phyloP scores from a whole-genome alignment of 2,329 filamentous ascomycete species.

The Colletotrichum sidae region DNA sequence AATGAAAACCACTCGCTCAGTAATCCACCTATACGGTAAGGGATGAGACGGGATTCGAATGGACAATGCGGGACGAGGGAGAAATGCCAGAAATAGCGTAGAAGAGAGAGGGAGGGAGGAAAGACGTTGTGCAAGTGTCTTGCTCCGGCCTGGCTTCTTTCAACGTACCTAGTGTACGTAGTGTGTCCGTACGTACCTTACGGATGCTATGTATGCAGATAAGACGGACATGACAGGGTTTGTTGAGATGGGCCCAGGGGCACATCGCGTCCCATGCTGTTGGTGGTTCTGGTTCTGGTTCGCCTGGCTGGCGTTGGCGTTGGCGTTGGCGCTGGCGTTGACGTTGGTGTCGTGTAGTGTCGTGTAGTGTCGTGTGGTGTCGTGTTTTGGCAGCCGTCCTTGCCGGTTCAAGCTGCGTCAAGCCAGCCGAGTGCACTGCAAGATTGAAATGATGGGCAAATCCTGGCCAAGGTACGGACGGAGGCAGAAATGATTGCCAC shows the following conservation, averaged over 20 bases:
- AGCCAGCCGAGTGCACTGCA: no score
- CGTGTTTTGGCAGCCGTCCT: constrained; percentile 15
- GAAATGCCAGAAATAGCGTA: no score
- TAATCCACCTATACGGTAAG: neutral
- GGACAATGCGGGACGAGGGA: no score
- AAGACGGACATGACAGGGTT: neutral
- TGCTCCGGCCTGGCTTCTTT: no score
- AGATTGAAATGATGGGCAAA: no score
- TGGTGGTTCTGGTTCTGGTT: constrained; percentile 2
- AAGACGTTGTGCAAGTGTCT: no score
- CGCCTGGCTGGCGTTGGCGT: constrained; percentile 14
- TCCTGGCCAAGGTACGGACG: no score
- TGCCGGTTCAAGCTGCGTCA: neutral
- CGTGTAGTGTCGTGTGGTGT: constrained; percentile 11
- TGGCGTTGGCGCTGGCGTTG: constrained; percentile 18
- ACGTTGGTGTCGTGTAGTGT: constrained; percentile 8
- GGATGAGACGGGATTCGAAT: neutral
- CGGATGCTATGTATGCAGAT: neutral
- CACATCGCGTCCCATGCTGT: constrained; percentile 12
- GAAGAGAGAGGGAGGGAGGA: neutral
- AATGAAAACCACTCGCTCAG: neutral
- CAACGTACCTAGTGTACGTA: no score
- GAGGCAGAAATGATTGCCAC: no score
- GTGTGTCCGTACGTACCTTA: no score
- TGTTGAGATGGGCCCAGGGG: neutral